Evolutionary conservation across 768 basidiomycete genomes (phyloP), one percentile per base, ranked within the genome.

Genomic region (Lactarius pseudohatsudake): DNA sequence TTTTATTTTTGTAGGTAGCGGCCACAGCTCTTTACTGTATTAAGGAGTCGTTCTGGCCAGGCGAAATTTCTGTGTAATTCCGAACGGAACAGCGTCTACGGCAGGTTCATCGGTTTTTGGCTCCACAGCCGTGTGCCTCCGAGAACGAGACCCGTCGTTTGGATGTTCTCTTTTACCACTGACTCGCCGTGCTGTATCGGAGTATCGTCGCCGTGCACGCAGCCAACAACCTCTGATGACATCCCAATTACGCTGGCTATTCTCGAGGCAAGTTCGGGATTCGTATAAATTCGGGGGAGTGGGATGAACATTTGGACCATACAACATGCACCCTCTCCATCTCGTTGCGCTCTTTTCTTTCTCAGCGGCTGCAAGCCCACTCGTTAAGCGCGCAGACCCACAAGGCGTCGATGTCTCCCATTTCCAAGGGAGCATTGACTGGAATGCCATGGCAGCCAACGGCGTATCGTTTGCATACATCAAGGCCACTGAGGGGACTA

Each of bases 401-500:
- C 71, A 77, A 59, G 86, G 85, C 20, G 82, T 87, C 57, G 86
- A 88, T 66, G 82, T 88, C 64, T 86, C 86, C 13, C 61, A 72
- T 71, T 81, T 76, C 56, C 86, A 88, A 66, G 71, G 78, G 13
- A 71, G 69, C 68, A 74, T 88, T 38, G 76, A 86, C 72, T 88
- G 85, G 85, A 75, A 72, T 50, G 77, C 79, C 2, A 82, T 86
- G 67, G 80, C 77, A 66, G 72, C 79, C 16, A 84, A 83, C 67
- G 86, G 85, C 3, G 73, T 87, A 32, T 64, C 77, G 13, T 89
- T 87, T 70, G 84, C 77, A 5, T 88, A 81, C 72, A 87, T 89
- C 81, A 89, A 89, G 72, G 87, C 86, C 13, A 89, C 87, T 3
- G 86, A 89, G 72, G 83, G 83, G 7, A 85, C 79, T n/a, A 72